Percentiles rank a stretch among this genome's conserved stretches.
Conservation (phyloP, 768 basidiomycete species). For the Kwoniella dendrophila region DNA sequence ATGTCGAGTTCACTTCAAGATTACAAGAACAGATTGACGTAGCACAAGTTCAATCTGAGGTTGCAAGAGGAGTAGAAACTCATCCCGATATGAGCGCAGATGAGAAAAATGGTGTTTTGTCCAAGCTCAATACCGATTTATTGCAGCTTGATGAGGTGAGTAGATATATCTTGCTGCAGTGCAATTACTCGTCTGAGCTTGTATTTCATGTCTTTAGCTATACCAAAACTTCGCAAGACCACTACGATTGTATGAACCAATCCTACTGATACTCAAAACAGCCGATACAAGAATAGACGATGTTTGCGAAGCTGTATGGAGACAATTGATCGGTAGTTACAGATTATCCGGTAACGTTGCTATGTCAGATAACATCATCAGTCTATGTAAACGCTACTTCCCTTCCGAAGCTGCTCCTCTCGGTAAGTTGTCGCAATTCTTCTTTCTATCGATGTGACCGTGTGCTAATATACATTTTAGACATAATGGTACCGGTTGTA, state of each 20-base stretch:
- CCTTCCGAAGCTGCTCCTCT: conserved; percentile 63
- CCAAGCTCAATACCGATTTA: conserved; percentile 56
- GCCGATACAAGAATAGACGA: conserved; percentile 88
- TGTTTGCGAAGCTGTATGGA: conserved; percentile 83
- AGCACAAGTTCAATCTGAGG: conserved; percentile 92
- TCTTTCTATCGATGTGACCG: not conserved
- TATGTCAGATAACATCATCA: conserved; percentile 41
- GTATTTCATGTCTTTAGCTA: too few relatives aligned
- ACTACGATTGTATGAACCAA: conserved; percentile 77
- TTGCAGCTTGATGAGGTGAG: conserved; percentile 83
- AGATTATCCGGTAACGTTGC: conserved; percentile 25
- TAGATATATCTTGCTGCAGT: not conserved
- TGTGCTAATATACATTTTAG: conserved; percentile 57
- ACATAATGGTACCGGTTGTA: conserved; percentile 72
- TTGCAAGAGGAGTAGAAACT: conserved; percentile 68
- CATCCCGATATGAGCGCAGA: conserved; percentile 45
- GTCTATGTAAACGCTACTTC: conserved; percentile 81
- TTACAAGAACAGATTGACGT: conserved; percentile 97
- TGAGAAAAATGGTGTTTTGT: conserved; percentile 48
- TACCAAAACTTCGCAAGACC: conserved; percentile 86
- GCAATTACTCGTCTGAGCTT: too few relatives aligned
- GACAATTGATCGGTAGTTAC: conserved; percentile 74
- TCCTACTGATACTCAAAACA: conserved; percentile 86
- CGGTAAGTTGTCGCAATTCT: conserved; percentile 26
- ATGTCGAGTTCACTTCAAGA: conserved; percentile 92